Base-by-base conservation (phyloP, 2,329 filamentous ascomycete genomes). In the Cladophialophora psammophila region DNA sequence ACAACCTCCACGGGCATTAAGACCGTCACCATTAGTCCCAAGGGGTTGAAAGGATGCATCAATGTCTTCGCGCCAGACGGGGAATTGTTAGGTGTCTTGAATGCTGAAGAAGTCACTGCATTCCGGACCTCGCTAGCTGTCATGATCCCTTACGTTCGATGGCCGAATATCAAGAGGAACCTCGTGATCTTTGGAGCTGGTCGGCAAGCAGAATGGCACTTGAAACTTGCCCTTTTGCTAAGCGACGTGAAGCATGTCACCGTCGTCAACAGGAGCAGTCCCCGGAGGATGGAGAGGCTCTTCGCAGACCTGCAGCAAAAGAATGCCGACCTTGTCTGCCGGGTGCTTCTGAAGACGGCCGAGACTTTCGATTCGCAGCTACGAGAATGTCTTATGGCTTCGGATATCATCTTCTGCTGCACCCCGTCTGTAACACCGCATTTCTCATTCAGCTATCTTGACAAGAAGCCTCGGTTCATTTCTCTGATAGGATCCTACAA, bases 81-180 rank as follows among this genome's bases (percentile, higher is more conserved):
- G 50, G 78, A 81, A 10, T 85, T 91, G 0, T 78, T 87, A 5
- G 92, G 90, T 4, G 84, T 94, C 64, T 80, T 95, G 42, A 90
- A 92, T 73, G 91, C 91, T 15, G 86, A 86, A 66, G 88, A 91
- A 54, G 80, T 94, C 36, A 95, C 92, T 0, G 91, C 90, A 2
- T 95, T 94, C 78, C 88, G 92, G 67, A 95, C 92, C 0, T 90
- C 91, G 0, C 82, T 94, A 10, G 88, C 88, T 1, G 90, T 90
- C 3, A 86, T 90, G 62, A 88, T 89, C 32, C 63, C 69, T 1
- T 72, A 58, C 57, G 62, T 69, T 1, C 62, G 66, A 36, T 68
- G 65, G 48, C 40, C 20, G 26, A 45, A 64, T 10, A 26, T 62
- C 1, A 71, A 71, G 12, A 55, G 64, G 2, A 68, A 73, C 34